These are phyloP conservation scores for Ogataea angusta DNA, from an alignment of 805 yeast genomes.

Conservation along the genomic window DNA sequence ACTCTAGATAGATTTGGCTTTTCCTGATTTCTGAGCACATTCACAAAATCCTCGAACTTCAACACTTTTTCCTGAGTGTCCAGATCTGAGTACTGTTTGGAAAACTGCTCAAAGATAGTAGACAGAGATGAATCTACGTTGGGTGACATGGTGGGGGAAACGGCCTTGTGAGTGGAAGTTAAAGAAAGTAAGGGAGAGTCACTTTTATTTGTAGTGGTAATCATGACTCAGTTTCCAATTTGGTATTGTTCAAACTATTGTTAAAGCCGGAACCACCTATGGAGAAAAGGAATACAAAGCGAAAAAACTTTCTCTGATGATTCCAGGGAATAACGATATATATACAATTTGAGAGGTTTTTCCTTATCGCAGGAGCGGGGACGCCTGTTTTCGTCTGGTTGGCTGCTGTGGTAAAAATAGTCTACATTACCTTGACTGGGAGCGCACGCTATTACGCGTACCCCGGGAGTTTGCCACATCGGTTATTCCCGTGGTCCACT, in stretches of 20 bases:
- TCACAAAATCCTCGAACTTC: constrained; percentile 39
- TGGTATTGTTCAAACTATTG: constrained; percentile 6
- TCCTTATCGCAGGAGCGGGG: constrained; percentile 9
- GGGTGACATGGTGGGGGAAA: constrained; percentile 12
- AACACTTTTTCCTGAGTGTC: constrained; percentile 31
- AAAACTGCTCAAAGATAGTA: constrained; percentile 43
- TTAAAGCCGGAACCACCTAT: constrained; percentile 9
- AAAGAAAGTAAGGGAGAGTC: constrained; percentile 7
- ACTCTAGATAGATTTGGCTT: constrained; percentile 30
- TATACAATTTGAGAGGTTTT: constrained; percentile 1
- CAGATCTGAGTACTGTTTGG: constrained; percentile 34
- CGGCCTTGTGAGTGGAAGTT: constrained; percentile 1
- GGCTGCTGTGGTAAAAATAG: constrained; percentile 6
- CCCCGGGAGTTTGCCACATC: constrained; percentile 7
- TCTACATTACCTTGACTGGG: constrained; percentile 1
- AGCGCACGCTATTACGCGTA: not conserved
- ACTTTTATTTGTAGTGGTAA: constrained; percentile 10
- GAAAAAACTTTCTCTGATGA: not conserved
- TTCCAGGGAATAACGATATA: not conserved
- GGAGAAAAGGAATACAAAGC: constrained; percentile 10
- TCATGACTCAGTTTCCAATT: constrained; percentile 6
- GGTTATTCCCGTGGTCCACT: constrained; percentile 7
- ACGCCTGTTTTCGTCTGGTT: not conserved
- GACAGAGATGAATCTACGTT: constrained; percentile 20
- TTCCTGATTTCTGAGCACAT: constrained; percentile 45